Percentiles rank a stretch among this genome's conserved stretches.
Conservation (phyloP, 805 yeast species). For the Wickerhamomyces strasburgensis region DNA sequence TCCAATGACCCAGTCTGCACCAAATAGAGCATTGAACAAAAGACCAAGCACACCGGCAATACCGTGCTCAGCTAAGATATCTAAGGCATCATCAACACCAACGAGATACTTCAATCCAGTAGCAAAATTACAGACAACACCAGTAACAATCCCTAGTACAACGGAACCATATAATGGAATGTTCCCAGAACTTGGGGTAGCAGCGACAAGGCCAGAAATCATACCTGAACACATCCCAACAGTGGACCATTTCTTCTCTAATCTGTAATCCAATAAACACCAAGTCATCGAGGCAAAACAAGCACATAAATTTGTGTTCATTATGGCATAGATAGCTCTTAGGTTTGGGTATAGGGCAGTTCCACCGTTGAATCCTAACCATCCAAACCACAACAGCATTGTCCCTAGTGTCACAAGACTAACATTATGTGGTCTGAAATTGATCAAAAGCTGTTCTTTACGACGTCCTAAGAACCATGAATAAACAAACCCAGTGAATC, state of each 20-base stretch:
- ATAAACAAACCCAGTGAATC: conserved; percentile 85
- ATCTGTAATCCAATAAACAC: conserved; percentile 84
- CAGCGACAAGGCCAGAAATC: conserved; percentile 94
- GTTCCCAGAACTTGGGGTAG: conserved; percentile 90
- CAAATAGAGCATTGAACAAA: conserved; percentile 84
- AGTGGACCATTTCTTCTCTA: conserved; percentile 88
- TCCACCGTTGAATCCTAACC: conserved; percentile 95
- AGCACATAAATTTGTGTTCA: conserved; percentile 89
- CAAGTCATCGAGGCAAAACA: conserved; percentile 88
- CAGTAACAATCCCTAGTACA: conserved; percentile 75
- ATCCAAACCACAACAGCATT: conserved; percentile 82
- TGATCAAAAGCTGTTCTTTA: conserved; percentile 67
- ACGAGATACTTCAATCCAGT: conserved; percentile 81
- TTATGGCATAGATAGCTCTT: conserved; percentile 81
- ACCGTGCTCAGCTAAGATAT: conserved; percentile 98
- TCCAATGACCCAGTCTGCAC: conserved; percentile 82
- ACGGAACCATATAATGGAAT: conserved; percentile 91
- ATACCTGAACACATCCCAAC: conserved; percentile 95
- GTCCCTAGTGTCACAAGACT: conserved; percentile 90
- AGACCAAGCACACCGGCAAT: conserved; percentile 91
- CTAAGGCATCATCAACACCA: conserved; percentile 86
- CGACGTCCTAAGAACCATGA: conserved; percentile 79
- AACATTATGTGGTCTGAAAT: conserved; percentile 93
- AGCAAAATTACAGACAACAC: conserved; percentile 81
- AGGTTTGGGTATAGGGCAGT: conserved; percentile 78